Conservation (phyloP, 2,329 filamentous ascomycete species). For the Diaporthe longicolla region DNA sequence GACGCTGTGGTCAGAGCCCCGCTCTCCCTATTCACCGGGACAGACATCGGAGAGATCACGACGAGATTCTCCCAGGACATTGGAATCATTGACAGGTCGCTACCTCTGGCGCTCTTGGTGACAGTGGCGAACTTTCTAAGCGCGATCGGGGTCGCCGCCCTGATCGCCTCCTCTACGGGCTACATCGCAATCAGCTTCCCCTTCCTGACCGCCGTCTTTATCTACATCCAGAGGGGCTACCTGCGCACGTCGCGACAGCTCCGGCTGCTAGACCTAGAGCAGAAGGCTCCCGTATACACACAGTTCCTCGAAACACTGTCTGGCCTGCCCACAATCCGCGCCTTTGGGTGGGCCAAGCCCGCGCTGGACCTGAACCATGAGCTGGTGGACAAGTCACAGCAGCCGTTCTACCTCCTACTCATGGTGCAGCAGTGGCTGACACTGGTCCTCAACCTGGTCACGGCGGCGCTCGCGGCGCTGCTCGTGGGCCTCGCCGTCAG, state of each 20-base stretch:
- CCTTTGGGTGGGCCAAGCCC: constrained; percentile 59
- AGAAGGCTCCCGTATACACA: constrained; percentile 59
- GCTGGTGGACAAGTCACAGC: constrained; percentile 51
- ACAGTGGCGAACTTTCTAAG: constrained; percentile 56
- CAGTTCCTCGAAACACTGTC: constrained; percentile 61
- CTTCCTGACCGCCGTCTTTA: constrained; percentile 53
- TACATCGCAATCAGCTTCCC: constrained; percentile 59
- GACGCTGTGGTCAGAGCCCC: constrained; percentile 37
- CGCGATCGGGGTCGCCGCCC: constrained; percentile 46
- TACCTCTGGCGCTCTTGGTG: constrained; percentile 46
- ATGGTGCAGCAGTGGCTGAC: constrained; percentile 53
- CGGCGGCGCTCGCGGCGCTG: constrained; percentile 50
- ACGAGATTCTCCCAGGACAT: constrained; percentile 46
- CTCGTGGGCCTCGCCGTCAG: constrained; percentile 50
- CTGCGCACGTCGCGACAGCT: constrained; percentile 62
- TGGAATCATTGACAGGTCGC: constrained; percentile 33
- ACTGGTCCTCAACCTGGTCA: constrained; percentile 52
- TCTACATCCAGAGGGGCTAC: constrained; percentile 60
- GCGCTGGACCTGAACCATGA: constrained; percentile 52
- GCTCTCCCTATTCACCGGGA: constrained; percentile 42
- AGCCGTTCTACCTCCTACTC: constrained; percentile 52
- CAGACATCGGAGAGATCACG: constrained; percentile 46
- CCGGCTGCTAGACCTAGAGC: constrained; percentile 61
- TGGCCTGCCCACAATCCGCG: constrained; percentile 60
- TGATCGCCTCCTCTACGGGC: constrained; percentile 53